Evolutionary conservation across 75 land plant genomes (phyloP).

Genomic region (Larix kaempferi): DNA sequence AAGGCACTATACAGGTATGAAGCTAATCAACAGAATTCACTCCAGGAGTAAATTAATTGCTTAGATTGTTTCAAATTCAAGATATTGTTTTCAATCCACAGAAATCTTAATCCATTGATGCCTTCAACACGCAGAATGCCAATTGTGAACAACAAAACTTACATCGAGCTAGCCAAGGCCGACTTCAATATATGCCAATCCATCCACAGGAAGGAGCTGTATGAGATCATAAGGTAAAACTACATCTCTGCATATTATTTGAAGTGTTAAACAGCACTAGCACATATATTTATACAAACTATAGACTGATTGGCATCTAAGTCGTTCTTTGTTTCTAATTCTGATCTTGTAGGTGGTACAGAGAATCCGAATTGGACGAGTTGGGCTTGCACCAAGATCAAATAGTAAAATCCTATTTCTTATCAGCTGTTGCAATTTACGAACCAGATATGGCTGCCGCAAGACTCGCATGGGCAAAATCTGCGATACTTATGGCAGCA

Average conservation of each 20-base stretch:
- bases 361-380: conserved; percentile 20
- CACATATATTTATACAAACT: no score
- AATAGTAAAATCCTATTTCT: conserved; percentile 33
- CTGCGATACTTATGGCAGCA: conserved; percentile 31
- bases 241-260: no score
- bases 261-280: no score
- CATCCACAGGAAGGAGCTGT: conserved; percentile 48
- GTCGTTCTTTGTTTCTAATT: no score
- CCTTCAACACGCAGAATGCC: no score
- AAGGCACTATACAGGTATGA: conserved; percentile 67
- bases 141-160: conserved; percentile 45
- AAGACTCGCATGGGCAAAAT: conserved; percentile 57
- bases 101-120: no score
- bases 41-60: no score
- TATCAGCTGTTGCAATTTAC: conserved; percentile 43
- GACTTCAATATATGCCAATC: conserved; percentile 64
- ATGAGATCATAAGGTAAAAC: not conserved
- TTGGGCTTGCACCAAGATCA: conserved; percentile 20
- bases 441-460: conserved; percentile 49
- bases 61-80: no score
- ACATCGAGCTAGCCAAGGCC: conserved; percentile 53
- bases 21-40: no score
- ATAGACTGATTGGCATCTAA: no score
- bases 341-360: no score
- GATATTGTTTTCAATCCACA: no score